Base-by-base conservation (phyloP, 192 early-diverging fungal species). In the Entomortierella parvispora region DNA sequence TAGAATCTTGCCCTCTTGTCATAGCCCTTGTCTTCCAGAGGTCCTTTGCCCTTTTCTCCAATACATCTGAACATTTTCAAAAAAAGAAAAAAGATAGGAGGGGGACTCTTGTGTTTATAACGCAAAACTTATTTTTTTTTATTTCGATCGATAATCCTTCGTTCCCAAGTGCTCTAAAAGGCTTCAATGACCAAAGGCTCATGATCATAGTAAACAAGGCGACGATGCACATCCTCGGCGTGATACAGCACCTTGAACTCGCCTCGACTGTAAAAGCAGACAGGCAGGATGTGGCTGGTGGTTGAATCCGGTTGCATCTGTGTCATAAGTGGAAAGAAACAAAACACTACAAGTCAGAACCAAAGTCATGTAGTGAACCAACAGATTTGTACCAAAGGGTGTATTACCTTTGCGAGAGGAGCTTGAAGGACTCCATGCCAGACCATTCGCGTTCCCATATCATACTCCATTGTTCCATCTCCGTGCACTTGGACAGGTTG, bases 171-270 rank as follows among this genome's bases (percentile, higher is more conserved):
- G n/a, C n/a, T 57, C 34, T 48, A 72, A 64, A 83, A 49, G 23
- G 65, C 81, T 37, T 83, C 81, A 47, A 83, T 70, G 12, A 80
- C 65, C 55, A 83, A 65, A 28, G 81, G 81, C 44, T 88, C 85
- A 54, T 83, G 80, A 53, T 86, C 87, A 71, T 84, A 86, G 55
- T 82, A 82, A 3, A 84, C 74, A 28, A 81, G 49, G 15, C 85
- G 77, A 10, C 84, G 78, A 55, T 72, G 66, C 22, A 88, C 83
- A 62, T 88, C 85, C 51, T 88, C 83, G 25, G 80, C 84, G 50
- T 88, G 87, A 56, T 85, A 86, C 4, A 88, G 62, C 22, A 88
- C 77, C 61, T 86, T 81, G 63, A 80, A 88, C 52, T 85, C 74
- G 51, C 87, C 87, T 32, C 82, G 69, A 40, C 83, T 83, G 49